phyloP scores from a whole-genome alignment of 192 early-diverging fungal genomes.

The Gonapodya prolifera region DNA sequence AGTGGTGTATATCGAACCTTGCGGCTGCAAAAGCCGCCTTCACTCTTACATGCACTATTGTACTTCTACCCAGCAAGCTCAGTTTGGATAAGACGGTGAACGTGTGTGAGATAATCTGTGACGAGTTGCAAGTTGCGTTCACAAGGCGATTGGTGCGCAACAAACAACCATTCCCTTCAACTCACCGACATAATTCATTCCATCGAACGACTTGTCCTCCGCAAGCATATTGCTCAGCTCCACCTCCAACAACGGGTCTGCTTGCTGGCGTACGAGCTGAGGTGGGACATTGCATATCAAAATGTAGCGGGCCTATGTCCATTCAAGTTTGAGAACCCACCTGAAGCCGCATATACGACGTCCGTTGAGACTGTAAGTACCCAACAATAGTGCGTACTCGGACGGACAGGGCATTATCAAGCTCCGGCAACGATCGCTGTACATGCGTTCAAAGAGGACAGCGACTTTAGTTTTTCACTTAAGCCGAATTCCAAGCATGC shows the following conservation, averaged over 20 bases:
- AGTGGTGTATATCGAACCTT: too few species aligned
- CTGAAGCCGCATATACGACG: slow-evolving; percentile 49
- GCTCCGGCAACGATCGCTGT: slow-evolving; percentile 50
- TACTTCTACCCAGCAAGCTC: too few species aligned
- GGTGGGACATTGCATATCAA: too few species aligned
- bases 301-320: too few species aligned
- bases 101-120: slow-evolving; percentile 68
- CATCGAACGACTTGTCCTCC: slow-evolving; percentile 91
- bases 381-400: slow-evolving; percentile 51
- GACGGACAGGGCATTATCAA: slow-evolving; percentile 45
- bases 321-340: too few species aligned
- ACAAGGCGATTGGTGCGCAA: too few species aligned
- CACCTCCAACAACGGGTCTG: slow-evolving; percentile 63
- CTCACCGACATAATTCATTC: too few species aligned
- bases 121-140: too few species aligned
- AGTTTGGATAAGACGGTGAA: slow-evolving; percentile 77
- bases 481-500: too few species aligned
- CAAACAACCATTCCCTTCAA: too few species aligned
- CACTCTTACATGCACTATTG: too few species aligned
- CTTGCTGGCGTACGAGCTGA: slow-evolving; percentile 74
- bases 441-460: slow-evolving; percentile 6
- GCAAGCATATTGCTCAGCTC: slow-evolving; percentile 63
- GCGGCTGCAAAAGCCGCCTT: too few species aligned
- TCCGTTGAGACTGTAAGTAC: slow-evolving; percentile 49
- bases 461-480: background rate